These are phyloP conservation scores for Aspergillus versicolor DNA, from an alignment of 2,329 filamentous ascomycete genomes.

Conservation along the genomic window DNA sequence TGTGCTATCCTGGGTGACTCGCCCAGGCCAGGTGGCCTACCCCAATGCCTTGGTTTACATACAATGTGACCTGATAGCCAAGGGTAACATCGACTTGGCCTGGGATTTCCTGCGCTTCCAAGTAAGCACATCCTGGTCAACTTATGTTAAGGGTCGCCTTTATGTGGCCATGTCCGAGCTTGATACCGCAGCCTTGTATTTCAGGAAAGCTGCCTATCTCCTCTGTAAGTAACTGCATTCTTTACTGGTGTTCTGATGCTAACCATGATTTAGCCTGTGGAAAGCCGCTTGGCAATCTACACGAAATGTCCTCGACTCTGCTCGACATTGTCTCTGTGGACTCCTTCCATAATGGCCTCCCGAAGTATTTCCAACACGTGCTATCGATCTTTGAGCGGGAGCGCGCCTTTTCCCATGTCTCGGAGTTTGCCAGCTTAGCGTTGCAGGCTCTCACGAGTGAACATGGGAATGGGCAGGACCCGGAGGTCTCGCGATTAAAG, in stretches of 20 bases:
- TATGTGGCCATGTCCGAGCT: constrained; percentile 72
- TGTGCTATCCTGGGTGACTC: constrained; percentile 46
- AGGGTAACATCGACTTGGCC: constrained; percentile 66
- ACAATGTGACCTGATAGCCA: constrained; percentile 65
- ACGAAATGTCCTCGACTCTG: constrained; percentile 57
- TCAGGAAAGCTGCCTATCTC: constrained; percentile 78
- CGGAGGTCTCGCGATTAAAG: constrained; percentile 47
- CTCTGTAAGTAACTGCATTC: constrained; percentile 65
- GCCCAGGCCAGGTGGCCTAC: constrained; percentile 56
- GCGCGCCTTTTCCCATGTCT: constrained; percentile 74
- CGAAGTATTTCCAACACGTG: constrained; percentile 85
- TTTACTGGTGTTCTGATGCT: constrained; percentile 12
- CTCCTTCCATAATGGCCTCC: constrained; percentile 68
- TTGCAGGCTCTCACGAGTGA: constrained; percentile 59
- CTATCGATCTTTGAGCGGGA: constrained; percentile 76
- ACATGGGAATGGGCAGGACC: constrained; percentile 31
- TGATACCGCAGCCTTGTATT: constrained; percentile 69
- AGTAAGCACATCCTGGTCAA: constrained; percentile 57
- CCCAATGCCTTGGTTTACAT: constrained; percentile 65
- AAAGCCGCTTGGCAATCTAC: constrained; percentile 45
- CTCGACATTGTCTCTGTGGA: constrained; percentile 73
- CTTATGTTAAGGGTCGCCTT: constrained; percentile 81
- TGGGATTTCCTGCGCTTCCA: constrained; percentile 67
- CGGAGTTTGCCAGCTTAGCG: constrained; percentile 77
- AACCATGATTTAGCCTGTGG: constrained; percentile 37